phyloP scores from a whole-genome alignment of 1,139 yeast species.

The Pichia sp. region DNA sequence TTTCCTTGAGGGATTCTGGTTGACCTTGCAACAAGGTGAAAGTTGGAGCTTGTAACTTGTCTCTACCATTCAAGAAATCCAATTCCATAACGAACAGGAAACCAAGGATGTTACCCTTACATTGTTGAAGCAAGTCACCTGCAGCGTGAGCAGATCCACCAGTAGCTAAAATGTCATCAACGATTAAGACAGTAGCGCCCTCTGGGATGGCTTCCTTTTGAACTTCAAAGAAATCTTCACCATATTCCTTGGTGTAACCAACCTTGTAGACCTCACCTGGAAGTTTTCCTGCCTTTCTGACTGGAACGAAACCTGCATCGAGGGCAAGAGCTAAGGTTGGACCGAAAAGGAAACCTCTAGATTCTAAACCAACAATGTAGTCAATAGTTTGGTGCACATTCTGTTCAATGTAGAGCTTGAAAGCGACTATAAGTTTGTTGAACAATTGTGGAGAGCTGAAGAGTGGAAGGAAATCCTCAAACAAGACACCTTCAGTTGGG shows the following conservation, averaged over 20 bases:
- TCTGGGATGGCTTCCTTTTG: conserved; percentile 76
- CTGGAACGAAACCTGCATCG: conserved; percentile 88
- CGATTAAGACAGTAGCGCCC: conserved; percentile 76
- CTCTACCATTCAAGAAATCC: conserved; percentile 91
- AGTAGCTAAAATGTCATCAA: conserved; percentile 96
- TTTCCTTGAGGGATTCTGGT: conserved; percentile 34
- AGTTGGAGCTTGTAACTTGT: conserved; percentile 74
- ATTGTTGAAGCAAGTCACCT: conserved; percentile 66
- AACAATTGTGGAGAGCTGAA: conserved; percentile 77
- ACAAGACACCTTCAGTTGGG: conserved; percentile 87
- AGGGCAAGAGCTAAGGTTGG: conserved; percentile 89
- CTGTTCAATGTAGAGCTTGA: conserved; percentile 64
- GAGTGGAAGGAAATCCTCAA: conserved; percentile 93
- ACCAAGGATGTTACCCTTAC: conserved; percentile 66
- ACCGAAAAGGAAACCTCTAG: conserved; percentile 95
- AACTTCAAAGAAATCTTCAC: conserved; percentile 81
- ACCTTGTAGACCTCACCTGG: conserved; percentile 80
- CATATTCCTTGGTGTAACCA: conserved; percentile 85
- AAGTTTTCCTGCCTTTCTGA: conserved; percentile 90
- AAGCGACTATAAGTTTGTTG: conserved; percentile 73
- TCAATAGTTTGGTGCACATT: conserved; percentile 53
- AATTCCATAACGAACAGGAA: conserved; percentile 88
- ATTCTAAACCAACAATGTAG: conserved; percentile 88
- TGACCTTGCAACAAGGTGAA: conserved; percentile 87
- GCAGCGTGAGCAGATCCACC: conserved; percentile 97